A percentile compares a stretch with the other conserved stretches of the same genome.
Evolutionary conservation across 352 stramenopile species (phyloP).

Genomic region (Phytophthora hibernalis): DNA sequence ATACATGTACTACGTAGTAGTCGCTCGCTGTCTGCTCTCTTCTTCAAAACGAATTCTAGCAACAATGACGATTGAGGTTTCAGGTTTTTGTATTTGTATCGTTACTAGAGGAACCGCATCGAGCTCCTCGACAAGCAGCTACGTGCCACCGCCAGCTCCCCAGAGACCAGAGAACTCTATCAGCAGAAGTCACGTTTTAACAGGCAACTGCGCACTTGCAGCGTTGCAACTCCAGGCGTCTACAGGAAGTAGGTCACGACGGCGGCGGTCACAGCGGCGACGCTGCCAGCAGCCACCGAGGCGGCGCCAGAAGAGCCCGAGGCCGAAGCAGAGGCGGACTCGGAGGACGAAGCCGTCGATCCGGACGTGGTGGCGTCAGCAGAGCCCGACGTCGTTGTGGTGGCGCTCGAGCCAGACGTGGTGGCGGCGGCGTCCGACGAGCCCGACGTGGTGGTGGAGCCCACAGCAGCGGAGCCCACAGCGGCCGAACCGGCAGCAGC

Average conservation of each 20-base stretch:
- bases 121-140: slow-evolving; percentile 5
- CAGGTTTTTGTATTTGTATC: slow-evolving; percentile 31
- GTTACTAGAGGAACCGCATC: slow-evolving; percentile 17
- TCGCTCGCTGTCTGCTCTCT: no score
- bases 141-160: no score
- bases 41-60: no score
- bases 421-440: slow-evolving; percentile 18
- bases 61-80: no score
- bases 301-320: slow-evolving; percentile 34
- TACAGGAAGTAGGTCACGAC: slow-evolving; percentile 49
- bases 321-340: slow-evolving; percentile 25
- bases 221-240: slow-evolving; percentile 1
- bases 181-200: no score
- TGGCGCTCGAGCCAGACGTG: slow-evolving; percentile 23
- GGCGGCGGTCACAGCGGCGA: slow-evolving; percentile 34
- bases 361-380: slow-evolving; percentile 19
- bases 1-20: no score
- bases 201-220: no score
- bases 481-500: slow-evolving; percentile 21
- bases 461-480: slow-evolving; percentile 31
- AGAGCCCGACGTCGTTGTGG: slow-evolving; percentile 22
- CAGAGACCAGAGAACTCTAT: no score
- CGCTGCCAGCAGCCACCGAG: slow-evolving; percentile 39
- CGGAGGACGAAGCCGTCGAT: slow-evolving; percentile 19
- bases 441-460: slow-evolving; percentile 29